Evolutionary conservation across 352 stramenopile genomes (phyloP), one percentile per base, ranked within the genome.

Genomic region (Phytopythium cucurbitacearum): DNA sequence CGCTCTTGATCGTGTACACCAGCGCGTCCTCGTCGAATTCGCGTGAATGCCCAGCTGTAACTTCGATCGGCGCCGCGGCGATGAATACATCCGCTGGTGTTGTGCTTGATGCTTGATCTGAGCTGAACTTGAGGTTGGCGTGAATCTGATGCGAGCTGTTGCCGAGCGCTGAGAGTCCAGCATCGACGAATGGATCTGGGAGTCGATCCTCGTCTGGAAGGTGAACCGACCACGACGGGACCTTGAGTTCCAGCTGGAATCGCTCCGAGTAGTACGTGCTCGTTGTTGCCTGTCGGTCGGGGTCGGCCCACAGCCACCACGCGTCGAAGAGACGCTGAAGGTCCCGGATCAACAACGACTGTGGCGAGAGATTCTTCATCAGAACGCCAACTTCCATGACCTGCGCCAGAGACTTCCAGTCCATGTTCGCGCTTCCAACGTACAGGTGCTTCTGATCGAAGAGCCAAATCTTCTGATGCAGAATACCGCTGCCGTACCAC

Each of bases 341-440:
- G 42, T 92, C 81, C 10, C 63, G 53, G n/a, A 89, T 65, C 7
- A 84, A 41, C 0, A 53, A 38, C 6, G 68, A 77, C 28, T 44
- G 48, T 0, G 64, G 45, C n/a, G 59, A 48, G 34, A 85, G 54
- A 42, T 84, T 56, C 46, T 85, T 62, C 21, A 92, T 57, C 7
- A 89, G 16, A 9, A 94, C 73, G 15, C 84, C 84, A n/a, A 92
- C 63, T 37, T 94, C 84, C 80, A 91, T 92, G 16, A 94, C 84
- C 54, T 94, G 81, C 37, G 79, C 69, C 33, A 94, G 61, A 42
- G 76, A 87, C 60, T 92, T 90, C 81, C 84, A 94, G 65, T 94
- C 84, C 81, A 92, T 92, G 57, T 92, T 94, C 53, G 76, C 77
- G 48, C 81, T 92, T 4, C 81, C 84, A 12, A 94, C 64, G 60